Conservation (phyloP, 345 rosid species). For the Lepidium didymum region DNA sequence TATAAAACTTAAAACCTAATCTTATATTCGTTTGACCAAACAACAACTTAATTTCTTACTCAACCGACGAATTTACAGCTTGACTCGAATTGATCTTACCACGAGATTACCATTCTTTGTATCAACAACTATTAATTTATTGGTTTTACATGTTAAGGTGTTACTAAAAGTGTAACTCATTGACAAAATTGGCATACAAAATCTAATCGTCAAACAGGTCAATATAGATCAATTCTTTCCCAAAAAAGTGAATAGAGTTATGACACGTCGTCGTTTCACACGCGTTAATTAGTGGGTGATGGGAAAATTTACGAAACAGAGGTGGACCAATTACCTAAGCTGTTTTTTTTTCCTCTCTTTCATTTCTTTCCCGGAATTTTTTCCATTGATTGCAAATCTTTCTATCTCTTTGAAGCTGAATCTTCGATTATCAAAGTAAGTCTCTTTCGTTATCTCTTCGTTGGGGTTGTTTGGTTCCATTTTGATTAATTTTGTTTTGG, state of each 20-base stretch:
- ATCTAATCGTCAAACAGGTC: too few relatives aligned
- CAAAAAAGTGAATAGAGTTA: not conserved
- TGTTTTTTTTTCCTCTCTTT: not conserved
- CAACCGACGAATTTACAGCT: too few relatives aligned
- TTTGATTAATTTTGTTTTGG: not conserved
- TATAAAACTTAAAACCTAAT: too few relatives aligned
- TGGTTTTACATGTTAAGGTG: too few relatives aligned
- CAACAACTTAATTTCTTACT: too few relatives aligned
- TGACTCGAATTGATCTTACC: too few relatives aligned
- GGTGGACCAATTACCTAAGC: not conserved
- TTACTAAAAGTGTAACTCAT: too few relatives aligned
- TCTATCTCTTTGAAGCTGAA: not conserved
- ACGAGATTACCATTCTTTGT: too few relatives aligned
- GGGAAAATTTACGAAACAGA: not conserved
- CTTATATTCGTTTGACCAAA: too few relatives aligned
- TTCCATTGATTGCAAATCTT: not conserved
- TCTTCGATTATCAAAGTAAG: constrained; percentile 11
- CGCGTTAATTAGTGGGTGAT: constrained; percentile 10
- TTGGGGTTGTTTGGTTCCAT: not conserved
- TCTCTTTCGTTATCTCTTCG: not conserved
- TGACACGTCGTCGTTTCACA: constrained; percentile 23
- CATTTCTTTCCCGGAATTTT: not conserved
- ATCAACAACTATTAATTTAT: too few relatives aligned
- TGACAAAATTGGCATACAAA: too few relatives aligned
- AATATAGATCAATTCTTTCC: too few relatives aligned